Evolutionary conservation across 139 green algal genomes (phyloP), one percentile per base, ranked within the genome.

Genomic region (Zygnema cylindricum): DNA sequence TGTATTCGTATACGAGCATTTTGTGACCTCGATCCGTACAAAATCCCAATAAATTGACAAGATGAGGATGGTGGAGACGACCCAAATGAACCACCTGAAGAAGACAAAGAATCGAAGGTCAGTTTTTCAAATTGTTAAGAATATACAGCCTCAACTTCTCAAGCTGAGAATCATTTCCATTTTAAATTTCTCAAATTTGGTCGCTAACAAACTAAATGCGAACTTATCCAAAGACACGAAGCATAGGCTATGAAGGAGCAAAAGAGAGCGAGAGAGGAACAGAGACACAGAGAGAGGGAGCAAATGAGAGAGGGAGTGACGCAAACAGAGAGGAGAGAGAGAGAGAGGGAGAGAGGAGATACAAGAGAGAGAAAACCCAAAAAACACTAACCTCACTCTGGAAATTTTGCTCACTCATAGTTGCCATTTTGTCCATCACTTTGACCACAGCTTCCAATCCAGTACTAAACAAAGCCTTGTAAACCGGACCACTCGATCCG

Each of bases 1-100:
- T 90, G 86, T 84, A 88, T 69, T 91, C 86, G 41, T 91, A 91
- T 0, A 84, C 71, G 0, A 91, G 86, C 86, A 69, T 38, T 35
- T 57, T 54, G 81, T 89, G 32, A 36, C 43, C 43, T 33, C 55
- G 16, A 21, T 91, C 81, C 63, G 25, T 36, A 69, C 86, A 91
- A 22, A 88, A 91, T 36, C 86, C 86, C 16, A 91, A 25, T 23
- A 91, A 78, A 2, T 82, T 63, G 25, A 91, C 86, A 3, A 91
- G 41, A 49, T 91, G 79, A 36, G 69, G 43, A 78, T 91, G 86
- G 69, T 71, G 25, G 78, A 89, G 81, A 11, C 81, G 42, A 2
- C 38, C 40, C 0, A 91, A 81, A 40, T 88, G 63, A 39, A 55
- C 54, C 81, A 91, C 86, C 86, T 91, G 77, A 21, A 11, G 43